These are phyloP conservation scores for Scedosporium minutisporum DNA, from an alignment of 2,329 filamentous ascomycete species.

Conservation along the genomic window DNA sequence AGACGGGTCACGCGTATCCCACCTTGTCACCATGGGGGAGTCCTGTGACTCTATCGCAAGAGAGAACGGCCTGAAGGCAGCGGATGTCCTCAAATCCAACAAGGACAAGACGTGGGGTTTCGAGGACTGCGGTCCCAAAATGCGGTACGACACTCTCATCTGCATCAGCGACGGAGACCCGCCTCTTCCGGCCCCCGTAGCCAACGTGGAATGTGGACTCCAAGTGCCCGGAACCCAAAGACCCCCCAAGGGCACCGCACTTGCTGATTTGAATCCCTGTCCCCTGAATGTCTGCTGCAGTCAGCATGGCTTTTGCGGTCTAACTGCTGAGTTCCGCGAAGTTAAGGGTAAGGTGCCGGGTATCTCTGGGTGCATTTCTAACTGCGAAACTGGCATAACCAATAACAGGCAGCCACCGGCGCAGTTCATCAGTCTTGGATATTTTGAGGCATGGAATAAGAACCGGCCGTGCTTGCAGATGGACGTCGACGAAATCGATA, in stretches of 20 bases:
- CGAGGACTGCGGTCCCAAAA: conserved; percentile 20
- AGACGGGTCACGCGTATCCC: too few species aligned
- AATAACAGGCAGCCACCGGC: conserved; percentile 15
- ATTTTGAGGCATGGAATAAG: conserved; percentile 23
- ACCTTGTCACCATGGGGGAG: too few species aligned
- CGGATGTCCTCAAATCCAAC: conserved; percentile 8
- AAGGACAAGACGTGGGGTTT: conserved; percentile 31
- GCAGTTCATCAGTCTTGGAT: conserved; percentile 19
- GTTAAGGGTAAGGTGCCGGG: conserved; percentile 2
- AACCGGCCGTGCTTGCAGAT: conserved; percentile 20
- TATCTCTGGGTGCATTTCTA: conserved; percentile 19
- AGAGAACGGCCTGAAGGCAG: conserved; percentile 22
- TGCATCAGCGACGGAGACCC: conserved; percentile 24
- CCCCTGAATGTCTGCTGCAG: conserved; percentile 32
- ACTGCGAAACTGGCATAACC: conserved; percentile 21
- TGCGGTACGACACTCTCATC: conserved; percentile 15
- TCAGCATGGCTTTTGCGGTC: conserved; percentile 34
- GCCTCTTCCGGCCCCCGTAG: conserved; percentile 22
- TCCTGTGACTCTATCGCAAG: conserved; percentile 17
- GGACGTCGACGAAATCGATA: conserved; percentile 13
- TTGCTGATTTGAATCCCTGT: conserved; percentile 34
- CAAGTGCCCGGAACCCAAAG: conserved; percentile 26
- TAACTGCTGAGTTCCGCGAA: conserved; percentile 14
- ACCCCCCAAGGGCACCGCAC: conserved; percentile 18
- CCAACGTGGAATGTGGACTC: conserved; percentile 30